Evolutionary conservation across 306 rosid genomes (phyloP), one percentile per base, ranked within the genome.

Genomic region (Gynostemma pentaphyllum): DNA sequence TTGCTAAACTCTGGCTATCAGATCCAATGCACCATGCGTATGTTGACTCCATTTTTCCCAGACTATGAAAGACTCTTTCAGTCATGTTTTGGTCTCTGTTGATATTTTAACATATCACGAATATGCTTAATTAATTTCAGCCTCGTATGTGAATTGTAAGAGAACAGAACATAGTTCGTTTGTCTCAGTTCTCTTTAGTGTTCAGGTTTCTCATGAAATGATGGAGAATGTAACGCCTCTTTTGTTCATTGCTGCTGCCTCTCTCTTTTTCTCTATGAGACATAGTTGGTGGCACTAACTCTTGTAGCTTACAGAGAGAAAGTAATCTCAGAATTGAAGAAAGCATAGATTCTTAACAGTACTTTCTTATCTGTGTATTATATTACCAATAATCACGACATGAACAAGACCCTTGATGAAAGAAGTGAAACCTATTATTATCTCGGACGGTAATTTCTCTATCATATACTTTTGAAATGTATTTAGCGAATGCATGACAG

Each of bases 31-130:
- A 82, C 75, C 71, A 68, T 71, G 81, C 76, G 36, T 88, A 62
- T 71, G 50, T 82, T 64, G 98, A 92, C 79, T 78, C 94, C 72
- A 78, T 92, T 66, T 82, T 88, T 69, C 96, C 96, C 9, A 60
- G 49, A 52, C 48, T 82, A 42, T 66, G 77, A 71, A 49, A 57
- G 55, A 44, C 53, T 34, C 79, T 64, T 26, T 76, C 75, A 74
- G 77, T 21, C 66, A 66, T 45, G 60, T 40, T 50, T 42, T 46
- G 22, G 59, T 50, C 56, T 57, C 72, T 68, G 47, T 60, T 57
- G 67, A 52, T 79, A 22, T 8, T 18, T 50, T 54, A 53, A 40
- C 70, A 64, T 66, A 24, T 39, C 42, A 44, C 76, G 46, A 54
- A 41, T 28, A 28, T 30, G 36, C 36, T 61, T 36, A 40, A 30